These are phyloP conservation scores for Diaporthe capsici DNA, from an alignment of 2,329 filamentous ascomycete genomes.

Conservation along the genomic window DNA sequence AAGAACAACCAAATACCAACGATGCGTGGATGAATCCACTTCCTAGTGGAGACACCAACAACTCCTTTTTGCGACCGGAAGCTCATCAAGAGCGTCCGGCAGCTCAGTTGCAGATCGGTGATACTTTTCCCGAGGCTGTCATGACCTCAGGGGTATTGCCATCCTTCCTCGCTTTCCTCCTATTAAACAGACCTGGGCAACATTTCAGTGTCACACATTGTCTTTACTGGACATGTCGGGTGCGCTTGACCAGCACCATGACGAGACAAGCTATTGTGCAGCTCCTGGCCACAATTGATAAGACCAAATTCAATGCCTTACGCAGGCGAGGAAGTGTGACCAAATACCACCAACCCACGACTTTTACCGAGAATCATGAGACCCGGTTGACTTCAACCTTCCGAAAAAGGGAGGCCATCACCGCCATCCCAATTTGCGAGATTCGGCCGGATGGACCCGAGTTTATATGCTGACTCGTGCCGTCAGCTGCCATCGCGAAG, in stretches of 20 bases:
- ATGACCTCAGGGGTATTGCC: fast-evolving
- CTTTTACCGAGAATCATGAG: background rate
- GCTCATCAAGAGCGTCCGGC: too few relatives aligned
- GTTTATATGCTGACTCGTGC: constrained; percentile 3
- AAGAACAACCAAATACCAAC: background rate
- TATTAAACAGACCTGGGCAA: background rate
- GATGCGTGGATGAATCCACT: background rate
- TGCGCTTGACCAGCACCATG: background rate
- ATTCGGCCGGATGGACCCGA: background rate
- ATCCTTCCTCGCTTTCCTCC: background rate
- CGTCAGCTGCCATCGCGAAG: background rate
- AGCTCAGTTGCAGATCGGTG: too few relatives aligned
- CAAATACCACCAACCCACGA: too few relatives aligned
- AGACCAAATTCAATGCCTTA: background rate
- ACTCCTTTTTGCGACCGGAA: too few relatives aligned
- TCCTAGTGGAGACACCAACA: background rate
- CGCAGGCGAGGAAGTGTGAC: background rate
- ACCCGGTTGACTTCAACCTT: background rate
- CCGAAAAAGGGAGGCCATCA: constrained; percentile 10
- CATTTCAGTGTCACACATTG: background rate
- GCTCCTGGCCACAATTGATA: background rate
- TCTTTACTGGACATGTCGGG: background rate
- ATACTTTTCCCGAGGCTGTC: background rate
- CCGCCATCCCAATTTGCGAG: background rate
- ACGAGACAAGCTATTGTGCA: too few relatives aligned